A percentile compares a stretch with the other conserved stretches of the same genome.
phyloP scores from a whole-genome alignment of 345 rosid species.

The Sapria himalayana region DNA sequence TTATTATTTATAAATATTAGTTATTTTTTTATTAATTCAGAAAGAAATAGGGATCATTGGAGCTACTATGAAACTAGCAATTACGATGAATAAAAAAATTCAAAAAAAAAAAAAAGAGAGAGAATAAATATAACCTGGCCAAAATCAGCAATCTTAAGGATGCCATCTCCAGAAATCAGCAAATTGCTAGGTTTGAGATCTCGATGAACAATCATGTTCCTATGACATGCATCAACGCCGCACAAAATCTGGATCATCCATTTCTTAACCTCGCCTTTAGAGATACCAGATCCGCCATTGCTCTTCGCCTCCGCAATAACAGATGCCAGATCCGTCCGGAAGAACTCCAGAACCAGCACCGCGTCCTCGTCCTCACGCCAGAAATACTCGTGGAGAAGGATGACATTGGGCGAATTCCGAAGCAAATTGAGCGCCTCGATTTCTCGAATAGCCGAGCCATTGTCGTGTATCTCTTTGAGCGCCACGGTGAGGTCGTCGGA shows the following conservation, averaged over 20 bases:
- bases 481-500: conserved; percentile 57
- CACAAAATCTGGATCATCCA: conserved; percentile 84
- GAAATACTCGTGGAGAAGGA: conserved; percentile 65
- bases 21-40: too few relatives aligned
- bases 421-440: conserved; percentile 68
- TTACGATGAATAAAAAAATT: too few relatives aligned
- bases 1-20: too few relatives aligned
- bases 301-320: conserved; percentile 36
- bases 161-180: conserved; percentile 56
- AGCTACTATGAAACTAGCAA: too few relatives aligned
- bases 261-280: conserved; percentile 48
- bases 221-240: conserved; percentile 61
- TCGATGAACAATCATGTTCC: conserved; percentile 68
- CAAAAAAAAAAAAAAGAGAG: background rate
- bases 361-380: conserved; percentile 96
- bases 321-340: conserved; percentile 46
- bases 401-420: conserved; percentile 51
- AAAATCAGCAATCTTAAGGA: conserved; percentile 87
- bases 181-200: conserved; percentile 87
- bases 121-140: conserved; percentile 45
- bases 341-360: conserved; percentile 71
- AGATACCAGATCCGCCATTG: conserved; percentile 18
- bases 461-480: conserved; percentile 89
- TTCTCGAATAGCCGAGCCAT: conserved; percentile 84
- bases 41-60: too few relatives aligned